These are phyloP conservation scores for Trichoderma afroharzianum DNA, from an alignment of 2,329 filamentous ascomycete genomes.

Conservation along the genomic window DNA sequence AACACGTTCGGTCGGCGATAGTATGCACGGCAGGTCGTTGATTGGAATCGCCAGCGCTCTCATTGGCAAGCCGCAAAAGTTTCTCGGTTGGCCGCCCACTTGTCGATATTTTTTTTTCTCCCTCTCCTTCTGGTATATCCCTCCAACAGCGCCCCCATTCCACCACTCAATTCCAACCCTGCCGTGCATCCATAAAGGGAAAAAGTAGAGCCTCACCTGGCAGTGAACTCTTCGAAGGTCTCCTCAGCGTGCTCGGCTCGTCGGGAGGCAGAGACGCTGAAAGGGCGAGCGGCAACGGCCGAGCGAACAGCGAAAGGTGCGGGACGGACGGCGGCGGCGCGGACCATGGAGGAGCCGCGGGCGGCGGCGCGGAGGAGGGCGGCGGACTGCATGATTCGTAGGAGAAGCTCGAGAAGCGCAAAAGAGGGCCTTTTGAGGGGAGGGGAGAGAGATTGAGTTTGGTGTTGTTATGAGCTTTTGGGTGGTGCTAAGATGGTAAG, in stretches of 20 bases:
- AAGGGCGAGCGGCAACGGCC: conserved; percentile 50
- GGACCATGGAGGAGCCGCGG: conserved; percentile 64
- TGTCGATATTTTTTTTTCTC: not conserved
- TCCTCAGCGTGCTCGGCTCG: conserved; percentile 76
- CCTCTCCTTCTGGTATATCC: not conserved
- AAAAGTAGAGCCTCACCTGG: conserved; percentile 66
- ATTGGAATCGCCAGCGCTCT: not conserved
- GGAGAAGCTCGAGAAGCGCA: conserved; percentile 21
- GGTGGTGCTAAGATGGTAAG: conserved; percentile 28
- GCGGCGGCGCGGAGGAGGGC: conserved; percentile 68
- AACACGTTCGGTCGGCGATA: not conserved
- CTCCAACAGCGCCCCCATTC: not conserved
- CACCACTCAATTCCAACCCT: not conserved
- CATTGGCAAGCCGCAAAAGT: not conserved
- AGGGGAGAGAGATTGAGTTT: conserved; percentile 9
- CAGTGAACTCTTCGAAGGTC: conserved; percentile 98
- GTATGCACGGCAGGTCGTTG: not conserved
- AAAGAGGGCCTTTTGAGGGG: conserved; percentile 17
- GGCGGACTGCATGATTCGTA: conserved; percentile 57
- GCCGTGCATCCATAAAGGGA: not conserved
- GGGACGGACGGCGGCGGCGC: conserved; percentile 58
- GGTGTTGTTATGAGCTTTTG: conserved; percentile 23
- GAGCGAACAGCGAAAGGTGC: conserved; percentile 56
- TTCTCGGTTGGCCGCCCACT: not conserved
- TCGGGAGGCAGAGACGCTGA: conserved; percentile 60